phyloP scores from a whole-genome alignment of 495 filamentous ascomycete species.

The Aspergillus bridgeri region DNA sequence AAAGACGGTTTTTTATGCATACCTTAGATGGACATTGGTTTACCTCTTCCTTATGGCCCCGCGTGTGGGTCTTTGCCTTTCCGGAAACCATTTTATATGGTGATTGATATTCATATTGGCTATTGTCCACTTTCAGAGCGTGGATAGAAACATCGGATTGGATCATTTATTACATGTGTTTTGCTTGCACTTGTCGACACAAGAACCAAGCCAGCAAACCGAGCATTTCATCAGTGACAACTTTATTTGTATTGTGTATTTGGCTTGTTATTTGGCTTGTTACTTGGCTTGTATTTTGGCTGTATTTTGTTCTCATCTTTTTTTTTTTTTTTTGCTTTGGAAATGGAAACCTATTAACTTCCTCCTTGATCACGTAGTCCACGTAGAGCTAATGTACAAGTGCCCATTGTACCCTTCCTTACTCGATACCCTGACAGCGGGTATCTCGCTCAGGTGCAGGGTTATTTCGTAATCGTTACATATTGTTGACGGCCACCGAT shows the following conservation, averaged over 20 bases:
- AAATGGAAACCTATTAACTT: not conserved
- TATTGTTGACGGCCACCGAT: no score
- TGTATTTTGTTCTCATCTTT: not conserved
- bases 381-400: not conserved
- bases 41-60: not conserved
- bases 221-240: not conserved
- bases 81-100: no score
- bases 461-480: not conserved
- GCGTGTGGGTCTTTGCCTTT: no score
- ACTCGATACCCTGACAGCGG: not conserved
- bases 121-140: not conserved
- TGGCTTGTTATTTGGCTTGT: no score
- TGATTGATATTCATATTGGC: no score
- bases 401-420: not conserved
- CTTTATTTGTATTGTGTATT: not conserved
- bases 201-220: no score
- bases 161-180: not conserved
- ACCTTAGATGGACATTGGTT: not conserved
- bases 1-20: not conserved
- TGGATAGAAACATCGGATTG: not conserved
- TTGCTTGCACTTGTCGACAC: no score
- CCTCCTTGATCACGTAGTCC: not conserved
- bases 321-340: not conserved
- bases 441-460: not conserved
- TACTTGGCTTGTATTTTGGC: not conserved